These are phyloP conservation scores for Salix dunnii DNA, from an alignment of 345 rosid species.

Conservation along the genomic window DNA sequence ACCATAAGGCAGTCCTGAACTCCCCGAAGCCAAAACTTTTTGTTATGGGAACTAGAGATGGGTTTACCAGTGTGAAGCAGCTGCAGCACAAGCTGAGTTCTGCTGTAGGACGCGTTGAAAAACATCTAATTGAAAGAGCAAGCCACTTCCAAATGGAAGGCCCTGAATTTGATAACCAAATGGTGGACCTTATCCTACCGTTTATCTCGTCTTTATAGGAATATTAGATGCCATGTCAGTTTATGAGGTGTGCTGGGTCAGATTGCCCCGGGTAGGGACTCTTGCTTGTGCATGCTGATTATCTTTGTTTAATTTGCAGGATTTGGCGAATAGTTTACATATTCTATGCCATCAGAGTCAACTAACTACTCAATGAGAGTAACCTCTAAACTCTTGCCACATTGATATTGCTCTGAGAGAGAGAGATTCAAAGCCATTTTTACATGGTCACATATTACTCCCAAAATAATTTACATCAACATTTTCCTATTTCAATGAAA, in stretches of 20 bases:
- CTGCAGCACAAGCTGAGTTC: slow-evolving; percentile 70
- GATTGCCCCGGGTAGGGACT: background rate
- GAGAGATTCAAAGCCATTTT: background rate
- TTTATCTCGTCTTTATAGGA: slow-evolving; percentile 57
- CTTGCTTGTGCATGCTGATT: slow-evolving; percentile 12
- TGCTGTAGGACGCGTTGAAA: slow-evolving; percentile 62
- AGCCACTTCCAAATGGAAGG: slow-evolving; percentile 98
- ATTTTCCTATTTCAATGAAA: background rate
- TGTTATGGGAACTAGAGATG: slow-evolving; percentile 90
- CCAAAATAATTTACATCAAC: slow-evolving; percentile 19
- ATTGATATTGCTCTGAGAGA: background rate
- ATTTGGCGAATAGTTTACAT: slow-evolving; percentile 9
- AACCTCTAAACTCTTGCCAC: background rate
- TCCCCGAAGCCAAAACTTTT: slow-evolving; percentile 85
- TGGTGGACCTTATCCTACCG: slow-evolving; percentile 57
- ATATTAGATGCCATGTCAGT: background rate
- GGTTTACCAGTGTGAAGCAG: slow-evolving; percentile 86
- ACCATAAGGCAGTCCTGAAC: slow-evolving; percentile 70
- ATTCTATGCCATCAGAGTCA: background rate
- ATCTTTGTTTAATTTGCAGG: slow-evolving; percentile 25
- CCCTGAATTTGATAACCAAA: slow-evolving; percentile 68
- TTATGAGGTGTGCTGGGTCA: background rate
- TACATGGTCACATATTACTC: slow-evolving; percentile 4
- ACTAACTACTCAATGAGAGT: background rate
- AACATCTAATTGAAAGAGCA: slow-evolving; percentile 75